Evolutionary conservation across 2,329 filamentous ascomycete genomes (phyloP).

Genomic region (Epichloe sp.): DNA sequence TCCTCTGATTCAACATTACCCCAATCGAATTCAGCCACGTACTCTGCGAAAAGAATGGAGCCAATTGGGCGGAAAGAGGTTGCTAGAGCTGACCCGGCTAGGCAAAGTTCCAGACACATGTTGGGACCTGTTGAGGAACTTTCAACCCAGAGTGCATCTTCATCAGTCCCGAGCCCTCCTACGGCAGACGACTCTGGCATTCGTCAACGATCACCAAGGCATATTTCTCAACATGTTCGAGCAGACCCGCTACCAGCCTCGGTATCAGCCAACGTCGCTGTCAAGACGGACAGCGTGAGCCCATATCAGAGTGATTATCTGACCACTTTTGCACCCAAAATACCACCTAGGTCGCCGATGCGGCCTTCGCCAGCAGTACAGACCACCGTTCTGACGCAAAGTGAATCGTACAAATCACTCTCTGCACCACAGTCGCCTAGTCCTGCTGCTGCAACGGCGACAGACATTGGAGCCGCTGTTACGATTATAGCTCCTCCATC

Average conservation of each 20-base stretch:
- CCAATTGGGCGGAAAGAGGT: constrained; percentile 27
- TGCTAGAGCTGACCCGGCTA: background rate
- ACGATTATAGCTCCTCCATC: background rate
- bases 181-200: constrained; percentile 26
- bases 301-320: background rate
- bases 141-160: constrained; percentile 10
- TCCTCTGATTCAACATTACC: background rate
- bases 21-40: background rate
- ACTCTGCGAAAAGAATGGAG: constrained; percentile 7
- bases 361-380: background rate
- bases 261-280: background rate
- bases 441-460: background rate
- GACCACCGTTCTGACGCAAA: background rate
- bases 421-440: background rate
- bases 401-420: background rate
- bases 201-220: constrained; percentile 37
- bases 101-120: background rate
- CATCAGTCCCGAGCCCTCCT: constrained; percentile 26
- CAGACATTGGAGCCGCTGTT: background rate
- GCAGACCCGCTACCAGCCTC: background rate
- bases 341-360: background rate
- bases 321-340: background rate
- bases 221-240: constrained; percentile 10
- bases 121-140: constrained; percentile 3
- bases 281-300: background rate